Base-by-base conservation (phyloP, 163 green algal species). In the Coccomyxa subellipsoidea region DNA sequence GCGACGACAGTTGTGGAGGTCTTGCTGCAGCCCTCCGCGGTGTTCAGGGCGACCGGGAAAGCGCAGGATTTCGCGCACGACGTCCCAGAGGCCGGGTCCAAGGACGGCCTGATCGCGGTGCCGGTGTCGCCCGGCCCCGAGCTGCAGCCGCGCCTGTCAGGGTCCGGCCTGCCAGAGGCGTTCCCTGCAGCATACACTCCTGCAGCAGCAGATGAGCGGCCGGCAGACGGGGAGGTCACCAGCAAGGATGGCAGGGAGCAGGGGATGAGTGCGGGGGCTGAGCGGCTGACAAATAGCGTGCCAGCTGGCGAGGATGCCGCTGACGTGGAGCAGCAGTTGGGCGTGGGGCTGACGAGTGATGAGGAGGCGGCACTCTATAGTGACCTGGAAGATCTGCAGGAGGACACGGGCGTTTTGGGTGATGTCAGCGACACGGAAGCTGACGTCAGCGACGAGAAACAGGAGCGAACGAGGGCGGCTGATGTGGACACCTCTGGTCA, bases 301-400 rank as follows among this genome's bases (percentile, higher is more conserved):
- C 47, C 47, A 59, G 47, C 47, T 8, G 47, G 47, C 47, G 5
- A 59, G 47, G 15, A 59, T 59, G 47, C 15, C 47, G 47, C 47
- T 59, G 47, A 59, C 15, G 15, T 59, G 47, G 47, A 59, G 47
- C 47, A 59, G 21, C 15, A 7, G 15, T 59, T 7, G 47, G 47
- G 47, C 15, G 47, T 7, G 21, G 47, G 47, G 1, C 47, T 18
- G 21, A 18, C 47, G 21, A 2, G 15, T 59, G 47, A 59, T 12
- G 5, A 8, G 15, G 47, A 59, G 47, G 47, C 47, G 9, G 76
- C 66, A 35, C 38, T 83, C 59, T 83, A 83, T 37, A 38, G 78
- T 0, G 79, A 83, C 36, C 66, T 73, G 38, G 79, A 83, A 69
- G 78, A 7, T 23, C 53, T 82, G 54, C 36, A 53, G n/a, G 35